These are phyloP conservation scores for Exserohilum rostratum DNA, from an alignment of 2,329 filamentous ascomycete genomes.

Conservation along the genomic window DNA sequence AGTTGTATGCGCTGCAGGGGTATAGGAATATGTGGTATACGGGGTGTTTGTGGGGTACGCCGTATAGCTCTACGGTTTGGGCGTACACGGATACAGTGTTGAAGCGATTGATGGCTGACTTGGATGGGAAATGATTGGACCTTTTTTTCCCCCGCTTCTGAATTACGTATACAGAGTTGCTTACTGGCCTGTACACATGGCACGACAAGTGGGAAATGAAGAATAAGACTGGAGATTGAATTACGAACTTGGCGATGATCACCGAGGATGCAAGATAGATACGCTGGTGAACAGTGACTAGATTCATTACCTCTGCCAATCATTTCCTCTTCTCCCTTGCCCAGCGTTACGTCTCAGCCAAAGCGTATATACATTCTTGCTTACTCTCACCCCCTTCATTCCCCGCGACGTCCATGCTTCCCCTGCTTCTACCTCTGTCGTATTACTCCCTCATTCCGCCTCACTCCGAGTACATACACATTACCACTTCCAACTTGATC, in stretches of 20 bases:
- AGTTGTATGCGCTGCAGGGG: slow-evolving; percentile 28
- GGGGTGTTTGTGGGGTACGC: slow-evolving; percentile 22
- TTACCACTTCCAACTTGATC: background rate
- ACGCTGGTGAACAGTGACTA: too few species aligned
- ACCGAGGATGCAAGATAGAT: too few species aligned
- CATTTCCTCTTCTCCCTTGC: background rate
- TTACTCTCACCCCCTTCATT: background rate
- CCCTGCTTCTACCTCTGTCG: background rate
- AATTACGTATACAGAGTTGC: too few species aligned
- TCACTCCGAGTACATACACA: background rate
- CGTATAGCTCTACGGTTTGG: slow-evolving; percentile 32
- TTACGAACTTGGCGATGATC: too few species aligned
- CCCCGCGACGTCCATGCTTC: background rate
- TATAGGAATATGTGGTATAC: slow-evolving; percentile 27
- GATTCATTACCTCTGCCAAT: background rate
- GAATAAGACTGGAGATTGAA: too few species aligned
- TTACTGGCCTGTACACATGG: too few species aligned
- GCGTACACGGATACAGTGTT: slow-evolving; percentile 27
- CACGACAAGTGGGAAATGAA: background rate
- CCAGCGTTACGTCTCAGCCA: too few species aligned
- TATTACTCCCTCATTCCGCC: background rate
- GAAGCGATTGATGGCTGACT: slow-evolving; percentile 15
- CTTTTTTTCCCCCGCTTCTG: too few species aligned
- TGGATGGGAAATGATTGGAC: background rate
- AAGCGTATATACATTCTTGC: background rate